Evolutionary conservation across 2,329 filamentous ascomycete species (phyloP), one percentile per base, ranked within the genome.

Genomic region (Teratosphaeria pseudoeucalypti): DNA sequence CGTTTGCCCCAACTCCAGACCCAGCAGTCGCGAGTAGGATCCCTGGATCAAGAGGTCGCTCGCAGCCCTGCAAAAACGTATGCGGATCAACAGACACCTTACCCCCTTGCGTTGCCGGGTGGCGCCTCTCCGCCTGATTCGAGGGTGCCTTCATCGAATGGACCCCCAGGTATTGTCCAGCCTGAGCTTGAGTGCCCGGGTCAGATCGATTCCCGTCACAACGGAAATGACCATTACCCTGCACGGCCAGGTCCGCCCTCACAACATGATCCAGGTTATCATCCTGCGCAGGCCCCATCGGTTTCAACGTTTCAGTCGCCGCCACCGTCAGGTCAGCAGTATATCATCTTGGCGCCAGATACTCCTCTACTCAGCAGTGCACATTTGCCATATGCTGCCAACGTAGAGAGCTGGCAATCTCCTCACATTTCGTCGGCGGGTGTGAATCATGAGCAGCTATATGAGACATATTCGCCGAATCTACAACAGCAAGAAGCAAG

Each of bases 1-100:
- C 12, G 6, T 6, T 14, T 54, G 7, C 52, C 26, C 1, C 52
- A 14, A 11, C 23, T n/a, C 10, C 27, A 34, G 32, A 54, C 52
- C 14, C 12, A 16, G 26, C 52, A 16, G 16, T 34, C 1, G 29
- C 54, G 19, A n/a, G 34, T 43, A 7, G 37, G 53, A 19, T 58
- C 57, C 10, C 54, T 56, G 32, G 52, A 39, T 19, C 34, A 53
- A 58, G 52, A 65, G 32, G 59, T 64, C 29, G 64, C 64, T 12
- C 64, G 67, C 19, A 65, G 61, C 53, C 66, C 69, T 2, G 67
- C 67, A 1, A 62, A 62, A 32, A 62, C 66, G 27, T 67, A 70
- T 54, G 52, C 58, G 9, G 66, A 68, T 39, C 69, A 71, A 58
- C 68, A 70, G 57, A 67, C 65, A 1, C 67, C 68, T 6, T 71